Base-by-base conservation (phyloP, 225 moss, liverwort and hornwort genomes). In the Pseudoscleropodium purum region DNA sequence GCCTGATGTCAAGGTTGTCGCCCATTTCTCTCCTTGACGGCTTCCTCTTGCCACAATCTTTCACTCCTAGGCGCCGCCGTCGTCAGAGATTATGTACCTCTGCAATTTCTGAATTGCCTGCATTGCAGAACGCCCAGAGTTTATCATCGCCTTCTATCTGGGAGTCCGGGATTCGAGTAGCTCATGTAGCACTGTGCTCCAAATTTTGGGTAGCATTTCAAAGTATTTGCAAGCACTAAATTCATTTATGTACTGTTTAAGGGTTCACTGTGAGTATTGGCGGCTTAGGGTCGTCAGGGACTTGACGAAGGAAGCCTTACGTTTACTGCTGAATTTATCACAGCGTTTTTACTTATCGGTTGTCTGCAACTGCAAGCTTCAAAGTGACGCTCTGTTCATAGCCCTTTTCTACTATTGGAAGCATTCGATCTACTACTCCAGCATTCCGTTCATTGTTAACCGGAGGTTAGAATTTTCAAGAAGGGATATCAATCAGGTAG, bases 111-210 rank as follows among this genome's bases (percentile, higher is more conserved):
- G 5, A 41, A 41, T 26, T 14, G 14, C 2, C 0, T 41, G 2
- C 25, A 39, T 25, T 39, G 15, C 1, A 72, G 0, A 70, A 3
- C 2, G 1, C 8, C 0, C 0, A 13, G 1, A 39, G 4, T 41
- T 26, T 25, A 8, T 72, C 72, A 72, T 72, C 1, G 2, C 41
- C 26, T 72, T 72, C 25, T 39, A 8, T 41, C 20, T 56, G 19
- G 0, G 0, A 56, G 20, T 56, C 56, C 18, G 0, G 8, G 8
- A 39, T 70, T 70, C 6, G 4, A 8, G 5, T 39, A 70, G 24
- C 7, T 24, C 0, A 1, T 41, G 14, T 16, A 41, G 3, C 9
- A 41, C 1, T 14, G 3, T 70, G 70, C 25, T 41, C 3, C 24
- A 70, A 39, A 25, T 69, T 70, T 70, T 39, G 8, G 20, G 52